Evolutionary conservation across 2,329 filamentous ascomycete genomes (phyloP).

Genomic region (Aspergillus japonicus): DNA sequence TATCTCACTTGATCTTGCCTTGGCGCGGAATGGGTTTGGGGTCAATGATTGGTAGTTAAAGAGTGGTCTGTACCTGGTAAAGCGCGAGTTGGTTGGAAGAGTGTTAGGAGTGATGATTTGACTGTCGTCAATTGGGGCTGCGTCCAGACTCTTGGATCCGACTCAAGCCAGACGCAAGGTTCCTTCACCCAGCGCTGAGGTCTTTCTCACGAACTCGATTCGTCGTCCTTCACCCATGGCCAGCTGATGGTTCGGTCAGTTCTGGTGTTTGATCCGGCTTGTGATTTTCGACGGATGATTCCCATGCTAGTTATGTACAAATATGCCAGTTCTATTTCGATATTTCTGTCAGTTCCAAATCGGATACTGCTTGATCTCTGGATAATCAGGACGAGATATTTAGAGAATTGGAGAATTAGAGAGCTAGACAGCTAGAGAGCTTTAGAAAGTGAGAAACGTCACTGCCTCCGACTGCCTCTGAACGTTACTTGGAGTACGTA

Average conservation of each 20-base stretch:
- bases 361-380: not conserved
- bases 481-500: too few species aligned
- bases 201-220: not conserved
- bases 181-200: not conserved
- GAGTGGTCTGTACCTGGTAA: not conserved
- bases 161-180: not conserved
- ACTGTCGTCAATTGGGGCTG: too few species aligned
- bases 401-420: too few species aligned
- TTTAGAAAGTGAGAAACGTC: not conserved
- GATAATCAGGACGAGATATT: not conserved
- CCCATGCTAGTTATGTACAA: conserved; percentile 23
- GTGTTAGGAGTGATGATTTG: too few species aligned
- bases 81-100: not conserved
- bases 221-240: conserved; percentile 1
- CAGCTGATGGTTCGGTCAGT: not conserved
- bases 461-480: too few species aligned
- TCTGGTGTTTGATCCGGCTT: conserved; percentile 4
- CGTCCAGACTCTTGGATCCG: too few species aligned
- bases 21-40: not conserved
- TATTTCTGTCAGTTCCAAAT: not conserved
- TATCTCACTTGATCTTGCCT: too few species aligned
- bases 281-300: conserved; percentile 22
- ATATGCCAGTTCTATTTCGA: conserved; percentile 8
- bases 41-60: not conserved
- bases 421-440: too few species aligned